Conservation (phyloP, 306 rosid species). For the Oxytropis ochrocephala region DNA sequence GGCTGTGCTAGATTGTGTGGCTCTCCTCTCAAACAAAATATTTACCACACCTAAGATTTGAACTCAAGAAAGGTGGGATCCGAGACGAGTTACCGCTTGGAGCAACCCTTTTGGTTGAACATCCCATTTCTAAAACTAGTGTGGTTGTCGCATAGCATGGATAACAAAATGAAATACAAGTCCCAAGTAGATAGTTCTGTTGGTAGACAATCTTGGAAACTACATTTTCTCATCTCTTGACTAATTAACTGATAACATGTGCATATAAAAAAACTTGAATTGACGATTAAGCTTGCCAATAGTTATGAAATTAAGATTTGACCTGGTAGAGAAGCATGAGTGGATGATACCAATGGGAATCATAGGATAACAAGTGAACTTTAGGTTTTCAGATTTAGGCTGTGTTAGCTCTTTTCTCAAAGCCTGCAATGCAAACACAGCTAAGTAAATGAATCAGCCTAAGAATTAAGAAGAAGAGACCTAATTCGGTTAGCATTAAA, state of each 20-base stretch:
- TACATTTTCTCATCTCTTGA: too few species aligned
- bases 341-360: slow-evolving; percentile 68
- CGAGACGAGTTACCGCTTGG: too few species aligned
- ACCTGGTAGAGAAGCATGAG: slow-evolving; percentile 91
- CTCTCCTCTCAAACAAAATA: too few species aligned
- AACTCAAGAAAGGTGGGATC: too few species aligned
- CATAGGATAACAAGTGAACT: slow-evolving; percentile 64
- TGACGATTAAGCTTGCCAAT: neutral
- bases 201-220: too few species aligned
- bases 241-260: too few species aligned
- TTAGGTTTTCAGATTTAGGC: slow-evolving; percentile 40
- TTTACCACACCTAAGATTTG: too few species aligned
- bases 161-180: neutral
- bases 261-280: neutral
- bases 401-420: slow-evolving; percentile 53
- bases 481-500: too few species aligned
- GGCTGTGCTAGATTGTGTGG: too few species aligned
- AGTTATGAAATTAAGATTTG: neutral
- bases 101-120: too few species aligned
- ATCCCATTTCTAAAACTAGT: neutral
- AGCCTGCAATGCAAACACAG: slow-evolving; percentile 32
- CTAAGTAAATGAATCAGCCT: neutral
- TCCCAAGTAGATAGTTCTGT: too few species aligned
- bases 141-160: neutral
- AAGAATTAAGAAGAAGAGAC: neutral